Conservation (phyloP, 1,284 basidiomycete genomes). For the Coniferiporia weirii region DNA sequence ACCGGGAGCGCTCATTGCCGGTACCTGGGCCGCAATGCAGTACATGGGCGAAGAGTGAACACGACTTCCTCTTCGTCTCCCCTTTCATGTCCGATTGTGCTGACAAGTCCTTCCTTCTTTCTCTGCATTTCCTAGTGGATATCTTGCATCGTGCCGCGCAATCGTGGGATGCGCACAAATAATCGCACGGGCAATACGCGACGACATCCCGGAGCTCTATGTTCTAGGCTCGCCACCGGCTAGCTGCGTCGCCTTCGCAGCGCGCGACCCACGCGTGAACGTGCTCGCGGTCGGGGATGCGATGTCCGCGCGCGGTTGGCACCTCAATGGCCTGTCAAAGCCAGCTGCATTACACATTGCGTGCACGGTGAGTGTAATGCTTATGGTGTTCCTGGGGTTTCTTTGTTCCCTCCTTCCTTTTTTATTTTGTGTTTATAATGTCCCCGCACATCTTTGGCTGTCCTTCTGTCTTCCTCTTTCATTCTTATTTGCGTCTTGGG, state of each 20-base stretch:
- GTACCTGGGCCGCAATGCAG: constrained; percentile 95
- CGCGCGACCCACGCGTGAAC: constrained; percentile 54
- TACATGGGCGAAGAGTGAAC: constrained; percentile 80
- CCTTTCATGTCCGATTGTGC: constrained; percentile 6
- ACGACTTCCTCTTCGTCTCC: not conserved
- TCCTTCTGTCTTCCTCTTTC: not conserved
- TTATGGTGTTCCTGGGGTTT: not conserved
- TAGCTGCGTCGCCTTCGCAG: constrained; percentile 87
- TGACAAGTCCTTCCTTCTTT: constrained; percentile 4
- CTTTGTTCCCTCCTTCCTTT: not conserved
- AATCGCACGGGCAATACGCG: constrained; percentile 62
- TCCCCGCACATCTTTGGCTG: not conserved
- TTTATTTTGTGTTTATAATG: not conserved
- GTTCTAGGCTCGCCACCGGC: constrained; percentile 87
- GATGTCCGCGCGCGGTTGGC: constrained; percentile 86
- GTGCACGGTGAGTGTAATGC: constrained; percentile 65
- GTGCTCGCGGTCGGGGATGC: constrained; percentile 87
- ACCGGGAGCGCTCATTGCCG: constrained; percentile 90
- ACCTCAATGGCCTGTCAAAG: constrained; percentile 79
- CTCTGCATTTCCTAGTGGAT: constrained; percentile 55
- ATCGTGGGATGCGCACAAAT: constrained; percentile 75
- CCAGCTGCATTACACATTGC: constrained; percentile 91
- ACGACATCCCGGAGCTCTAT: constrained; percentile 74
- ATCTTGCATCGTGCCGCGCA: constrained; percentile 79
- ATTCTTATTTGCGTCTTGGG: not conserved